phyloP scores from a whole-genome alignment of 202 grass and related monocot species.

The Zizania palustris region DNA sequence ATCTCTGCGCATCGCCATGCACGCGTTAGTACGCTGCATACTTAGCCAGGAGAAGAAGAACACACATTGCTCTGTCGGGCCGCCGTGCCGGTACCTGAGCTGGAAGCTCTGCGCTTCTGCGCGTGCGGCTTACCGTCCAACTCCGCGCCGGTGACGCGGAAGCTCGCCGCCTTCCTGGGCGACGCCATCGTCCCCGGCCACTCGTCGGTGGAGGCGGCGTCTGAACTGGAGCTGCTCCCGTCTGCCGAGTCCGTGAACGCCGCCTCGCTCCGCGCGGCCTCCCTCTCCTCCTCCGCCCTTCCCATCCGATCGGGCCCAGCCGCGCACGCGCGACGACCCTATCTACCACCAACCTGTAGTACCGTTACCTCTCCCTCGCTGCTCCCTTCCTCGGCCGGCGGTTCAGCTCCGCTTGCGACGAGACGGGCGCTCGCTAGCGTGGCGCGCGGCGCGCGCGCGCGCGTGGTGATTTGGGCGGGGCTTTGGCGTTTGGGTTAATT shows the following conservation, averaged over 20 bases:
- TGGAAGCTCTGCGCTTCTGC: constrained; percentile 36
- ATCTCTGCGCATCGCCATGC: constrained; percentile 42
- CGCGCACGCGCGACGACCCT: background rate
- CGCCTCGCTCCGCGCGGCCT: constrained; percentile 43
- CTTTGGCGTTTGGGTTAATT: no score
- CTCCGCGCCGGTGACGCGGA: constrained; percentile 39
- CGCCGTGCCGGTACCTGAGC: constrained; percentile 17
- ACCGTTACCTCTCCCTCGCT: no score
- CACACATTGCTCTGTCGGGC: background rate
- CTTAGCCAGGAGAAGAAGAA: background rate
- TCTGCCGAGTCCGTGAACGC: constrained; percentile 56
- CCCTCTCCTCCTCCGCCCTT: constrained; percentile 31
- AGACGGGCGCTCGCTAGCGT: constrained; percentile 1
- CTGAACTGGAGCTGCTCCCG: constrained; percentile 66
- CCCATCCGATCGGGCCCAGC: constrained; percentile 35
- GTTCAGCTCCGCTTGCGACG: constrained; percentile 10
- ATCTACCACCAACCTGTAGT: no score
- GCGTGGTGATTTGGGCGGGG: background rate
- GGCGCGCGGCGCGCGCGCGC: background rate
- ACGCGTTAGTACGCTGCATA: background rate
- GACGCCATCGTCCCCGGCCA: constrained; percentile 12
- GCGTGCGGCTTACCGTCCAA: constrained; percentile 35
- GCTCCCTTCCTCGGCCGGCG: constrained; percentile 37
- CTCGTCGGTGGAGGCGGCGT: constrained; percentile 53
- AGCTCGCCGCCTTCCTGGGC: constrained; percentile 15